Evolutionary conservation across 176 grass and related monocot species (phyloP), one percentile per base, ranked within the genome.

Genomic region (Zea mays): DNA sequence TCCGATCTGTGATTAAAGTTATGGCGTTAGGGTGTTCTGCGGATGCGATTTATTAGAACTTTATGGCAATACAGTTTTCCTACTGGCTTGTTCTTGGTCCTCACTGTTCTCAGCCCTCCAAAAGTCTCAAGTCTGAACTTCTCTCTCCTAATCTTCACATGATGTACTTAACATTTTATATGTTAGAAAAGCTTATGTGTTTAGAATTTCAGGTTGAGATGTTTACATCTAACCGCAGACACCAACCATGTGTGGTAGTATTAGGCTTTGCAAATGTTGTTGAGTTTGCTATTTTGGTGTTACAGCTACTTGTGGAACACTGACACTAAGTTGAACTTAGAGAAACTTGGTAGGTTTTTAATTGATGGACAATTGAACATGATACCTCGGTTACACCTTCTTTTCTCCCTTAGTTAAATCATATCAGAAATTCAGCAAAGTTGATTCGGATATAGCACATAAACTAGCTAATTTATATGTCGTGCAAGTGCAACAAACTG

Each of bases 1-100:
- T 60, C 57, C 52, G 52, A 80, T 85, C 49, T 80, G 60, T 4
- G 27, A 73, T 51, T 69, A 4, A 16, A 70, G 3, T 74, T 61
- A 68, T 42, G 37, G 4, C 20, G 3, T 55, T 75, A 10, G 14
- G 49, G 5, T 76, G n/a, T 37, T 17, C 12, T 64, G 11, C 3
- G 52, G 42, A 38, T 74, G 39, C 3, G 12, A 17, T 43, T 27
- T 75, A 69, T 19, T 59, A 80, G 9, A 80, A 41, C 27, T 67
- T 12, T 61, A 4, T 13, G 69, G 10, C 3, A 39, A 3, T 36
- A 36, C 17, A 10, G 46, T 10, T 11, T 46, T 46, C 45, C 45
- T 46, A 11, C 45, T 46, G 45, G 45, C 45, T 10, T 46, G 45
- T 11, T 2, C 9, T 46, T 10, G 1, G 45, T 46, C 45, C 9